A percentile compares a stretch with the other conserved stretches of the same genome.
These are phyloP conservation scores for Nemania sp. DNA, from an alignment of 2,329 filamentous ascomycete genomes.

Conservation along the genomic window DNA sequence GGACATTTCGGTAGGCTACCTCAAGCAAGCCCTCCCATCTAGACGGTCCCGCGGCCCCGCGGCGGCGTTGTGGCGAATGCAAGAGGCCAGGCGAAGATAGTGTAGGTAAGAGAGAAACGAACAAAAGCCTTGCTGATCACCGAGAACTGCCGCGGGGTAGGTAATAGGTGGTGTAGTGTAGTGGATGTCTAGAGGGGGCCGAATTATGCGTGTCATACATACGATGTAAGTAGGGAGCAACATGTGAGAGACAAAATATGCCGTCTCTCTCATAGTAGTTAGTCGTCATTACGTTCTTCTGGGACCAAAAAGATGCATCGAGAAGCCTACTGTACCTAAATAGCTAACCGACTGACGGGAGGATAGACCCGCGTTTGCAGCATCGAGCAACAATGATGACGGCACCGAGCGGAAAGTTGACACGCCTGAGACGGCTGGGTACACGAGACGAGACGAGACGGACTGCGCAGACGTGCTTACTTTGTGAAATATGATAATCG, in stretches of 20 bases:
- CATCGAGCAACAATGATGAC: slow-evolving; percentile 14
- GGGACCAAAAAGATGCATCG: too few relatives aligned
- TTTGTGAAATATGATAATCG: too few relatives aligned
- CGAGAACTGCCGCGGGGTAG: slow-evolving; percentile 15
- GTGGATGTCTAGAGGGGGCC: too few relatives aligned
- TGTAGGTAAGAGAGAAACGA: too few relatives aligned
- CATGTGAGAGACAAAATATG: too few relatives aligned
- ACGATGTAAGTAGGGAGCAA: too few relatives aligned
- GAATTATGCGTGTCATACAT: too few relatives aligned
- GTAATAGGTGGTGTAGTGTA: background rate
- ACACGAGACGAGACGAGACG: slow-evolving; percentile 25
- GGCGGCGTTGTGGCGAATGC: slow-evolving; percentile 20
- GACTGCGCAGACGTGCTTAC: too few relatives aligned
- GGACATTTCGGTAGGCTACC: slow-evolving; percentile 34
- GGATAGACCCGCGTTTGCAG: slow-evolving; percentile 5
- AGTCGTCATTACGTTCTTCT: too few relatives aligned
- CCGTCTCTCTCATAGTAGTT: too few relatives aligned
- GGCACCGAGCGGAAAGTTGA: slow-evolving; percentile 23
- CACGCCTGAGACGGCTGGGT: slow-evolving; percentile 24
- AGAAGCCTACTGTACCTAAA: too few relatives aligned
- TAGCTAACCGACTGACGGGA: too few relatives aligned
- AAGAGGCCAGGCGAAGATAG: slow-evolving; percentile 22
- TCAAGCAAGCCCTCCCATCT: slow-evolving; percentile 18
- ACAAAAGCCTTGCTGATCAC: slow-evolving; percentile 22
- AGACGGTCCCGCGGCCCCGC: slow-evolving; percentile 6